Base-by-base conservation (phyloP, 495 filamentous ascomycete genomes). In the Antarctomyces pellizariae region DNA sequence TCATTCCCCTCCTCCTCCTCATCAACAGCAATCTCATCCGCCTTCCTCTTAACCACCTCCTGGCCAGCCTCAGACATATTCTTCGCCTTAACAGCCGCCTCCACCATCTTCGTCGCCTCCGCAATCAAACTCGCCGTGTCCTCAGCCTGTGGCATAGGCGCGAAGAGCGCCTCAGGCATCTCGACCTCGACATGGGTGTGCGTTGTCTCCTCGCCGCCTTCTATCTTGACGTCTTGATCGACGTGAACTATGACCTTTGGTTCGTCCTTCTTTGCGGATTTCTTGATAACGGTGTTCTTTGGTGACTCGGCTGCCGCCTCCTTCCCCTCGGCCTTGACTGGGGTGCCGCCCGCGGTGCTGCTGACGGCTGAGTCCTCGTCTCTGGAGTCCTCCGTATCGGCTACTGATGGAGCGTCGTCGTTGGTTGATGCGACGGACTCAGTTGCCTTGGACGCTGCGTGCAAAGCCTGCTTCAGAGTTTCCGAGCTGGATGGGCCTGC, bases 101-200 rank as follows among this genome's bases (percentile, higher is more conserved):
- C 64, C 4, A 95, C 86, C 79, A 93, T 91, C 36, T 68, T 67
- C 45, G 74, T 79, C 4, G 86, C 86, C 46, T 75, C 62, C 24
- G 65, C 71, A 24, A 95, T 69, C 72, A 93, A 75, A 17, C 70
- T 59, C 30, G 75, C 56, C 0, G 82, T 67, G 27, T 75, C 69
- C 21, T 75, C 75, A 2, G 74, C 62, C 6, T 72, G 57, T 0
- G 76, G 75, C 6, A 77, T 49, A 9, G 71, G 67, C 7, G 59
- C 52, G n/a, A n/a, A n/a, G 22, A 53, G 17, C 7, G 54, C 58
- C 7, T 71, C 56, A 7, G 77, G 73, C 49, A 75, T 50, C 38
- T 91, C 77, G 7, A 90, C 57, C 31, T 71, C 71, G 20, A 91
- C 63, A n/a, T 65, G 71, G 7, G 77, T 91, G 35, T 67, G 62